phyloP scores from a whole-genome alignment of 805 yeast genomes.

The Metschnikowia lunata region DNA sequence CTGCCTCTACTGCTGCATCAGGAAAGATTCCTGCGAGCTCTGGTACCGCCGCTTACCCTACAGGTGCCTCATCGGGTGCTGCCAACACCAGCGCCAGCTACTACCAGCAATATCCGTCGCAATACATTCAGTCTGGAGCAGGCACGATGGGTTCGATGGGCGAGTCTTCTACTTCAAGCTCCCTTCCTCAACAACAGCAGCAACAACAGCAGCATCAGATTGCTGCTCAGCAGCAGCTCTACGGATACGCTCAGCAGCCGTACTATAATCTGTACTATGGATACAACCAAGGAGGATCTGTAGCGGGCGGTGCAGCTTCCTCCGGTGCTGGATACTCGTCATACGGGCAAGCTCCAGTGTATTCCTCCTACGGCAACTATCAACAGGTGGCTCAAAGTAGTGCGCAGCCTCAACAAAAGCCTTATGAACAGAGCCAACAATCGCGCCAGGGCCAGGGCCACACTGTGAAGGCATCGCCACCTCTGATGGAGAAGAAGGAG shows the following conservation, averaged over 20 bases:
- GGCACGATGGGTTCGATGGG: conserved; percentile 5
- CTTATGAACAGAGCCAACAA: conserved; percentile 13
- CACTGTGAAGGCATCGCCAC: conserved; percentile 13
- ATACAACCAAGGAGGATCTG: conserved; percentile 31
- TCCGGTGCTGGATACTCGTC: conserved; percentile 13
- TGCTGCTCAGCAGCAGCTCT: conserved; percentile 15
- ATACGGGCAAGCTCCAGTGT: conserved; percentile 16
- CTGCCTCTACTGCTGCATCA: conserved; percentile 7
- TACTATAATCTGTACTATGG: conserved; percentile 42
- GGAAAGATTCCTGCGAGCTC: conserved; percentile 5
- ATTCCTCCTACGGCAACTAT: conserved; percentile 14
- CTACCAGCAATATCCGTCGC: conserved; percentile 18
- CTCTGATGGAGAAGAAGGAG: conserved; percentile 15
- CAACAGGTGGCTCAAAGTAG: conserved; percentile 12
- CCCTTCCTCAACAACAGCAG: conserved; percentile 10
- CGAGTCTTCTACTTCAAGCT: conserved; percentile 7
- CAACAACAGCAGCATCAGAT: conserved; percentile 9
- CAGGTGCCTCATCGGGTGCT: conserved; percentile 2
- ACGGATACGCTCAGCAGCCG: conserved; percentile 19
- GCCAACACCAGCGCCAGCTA: conserved; percentile 9
- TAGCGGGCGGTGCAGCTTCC: conserved; percentile 4
- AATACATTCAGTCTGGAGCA: conserved; percentile 12
- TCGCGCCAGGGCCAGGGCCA: conserved; percentile 11
- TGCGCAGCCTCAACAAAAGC: conserved; percentile 11
- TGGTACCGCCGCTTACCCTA: conserved; percentile 6